These are phyloP conservation scores for Fistulinella prunicolor DNA, from an alignment of 768 basidiomycete genomes.

Conservation along the genomic window DNA sequence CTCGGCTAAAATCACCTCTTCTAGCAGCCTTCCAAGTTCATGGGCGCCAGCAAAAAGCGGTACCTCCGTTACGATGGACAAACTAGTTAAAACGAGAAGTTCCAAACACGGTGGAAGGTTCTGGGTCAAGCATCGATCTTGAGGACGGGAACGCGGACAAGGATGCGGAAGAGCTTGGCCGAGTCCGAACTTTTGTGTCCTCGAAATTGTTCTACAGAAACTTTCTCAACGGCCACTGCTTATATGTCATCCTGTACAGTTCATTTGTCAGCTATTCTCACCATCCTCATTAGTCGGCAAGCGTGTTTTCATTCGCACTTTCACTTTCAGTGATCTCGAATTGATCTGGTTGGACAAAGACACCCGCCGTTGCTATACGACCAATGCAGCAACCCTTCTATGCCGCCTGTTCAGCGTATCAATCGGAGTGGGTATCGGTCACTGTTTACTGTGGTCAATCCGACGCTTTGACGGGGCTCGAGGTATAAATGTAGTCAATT, in stretches of 20 bases:
- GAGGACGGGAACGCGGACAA: conserved; percentile 95
- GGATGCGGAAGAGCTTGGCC: conserved; percentile 80
- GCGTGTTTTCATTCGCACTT: too few relatives aligned
- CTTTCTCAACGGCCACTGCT: neutral
- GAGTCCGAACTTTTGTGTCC: conserved; percentile 93
- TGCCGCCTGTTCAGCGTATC: too few relatives aligned
- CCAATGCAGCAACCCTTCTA: too few relatives aligned
- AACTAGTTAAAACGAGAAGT: conserved; percentile 45
- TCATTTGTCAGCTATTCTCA: conserved; percentile 46
- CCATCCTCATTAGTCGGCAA: neutral
- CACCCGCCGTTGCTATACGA: conserved; percentile 4
- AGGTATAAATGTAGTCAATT: conserved; percentile 20
- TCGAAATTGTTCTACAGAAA: conserved; percentile 63
- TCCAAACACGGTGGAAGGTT: conserved; percentile 32
- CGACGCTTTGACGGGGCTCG: conserved; percentile 17
- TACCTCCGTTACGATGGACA: conserved; percentile 52
- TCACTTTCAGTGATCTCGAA: neutral
- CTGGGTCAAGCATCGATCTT: conserved; percentile 49
- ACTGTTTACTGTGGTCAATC: neutral
- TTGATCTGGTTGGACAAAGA: neutral
- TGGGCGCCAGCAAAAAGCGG: conserved; percentile 71
- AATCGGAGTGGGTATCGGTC: too few relatives aligned
- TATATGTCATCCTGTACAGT: conserved; percentile 28
- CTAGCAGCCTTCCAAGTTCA: conserved; percentile 43
- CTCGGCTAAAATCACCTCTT: conserved; percentile 33